These are phyloP conservation scores for Pseudogymnoascus sp. DNA, from an alignment of 2,329 filamentous ascomycete species.

Conservation along the genomic window DNA sequence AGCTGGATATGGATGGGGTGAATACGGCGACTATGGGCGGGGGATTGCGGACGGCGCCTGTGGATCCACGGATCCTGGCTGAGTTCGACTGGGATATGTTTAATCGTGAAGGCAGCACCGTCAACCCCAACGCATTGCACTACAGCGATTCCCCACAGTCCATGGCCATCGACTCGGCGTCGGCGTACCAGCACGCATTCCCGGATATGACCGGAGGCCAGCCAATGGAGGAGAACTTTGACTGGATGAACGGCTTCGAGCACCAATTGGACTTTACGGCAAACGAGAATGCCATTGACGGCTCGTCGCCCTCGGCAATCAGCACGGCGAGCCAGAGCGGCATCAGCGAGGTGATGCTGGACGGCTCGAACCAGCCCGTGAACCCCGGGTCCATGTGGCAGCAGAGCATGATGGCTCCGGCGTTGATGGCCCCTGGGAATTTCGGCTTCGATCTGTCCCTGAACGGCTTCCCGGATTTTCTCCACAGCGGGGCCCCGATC, in stretches of 20 bases:
- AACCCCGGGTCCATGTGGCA: conserved; percentile 59
- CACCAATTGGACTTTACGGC: conserved; percentile 62
- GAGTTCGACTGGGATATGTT: conserved; percentile 72
- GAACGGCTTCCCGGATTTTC: conserved; percentile 66
- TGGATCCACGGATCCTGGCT: conserved; percentile 51
- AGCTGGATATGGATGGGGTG: conserved; percentile 72
- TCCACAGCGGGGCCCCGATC: conserved; percentile 61
- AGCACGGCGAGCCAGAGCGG: conserved; percentile 90
- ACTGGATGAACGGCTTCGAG: conserved; percentile 80
- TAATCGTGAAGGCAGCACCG: conserved; percentile 58
- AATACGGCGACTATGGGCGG: conserved; percentile 55
- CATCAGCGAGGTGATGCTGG: conserved; percentile 84
- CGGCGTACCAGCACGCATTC: conserved; percentile 50
- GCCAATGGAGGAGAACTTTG: conserved; percentile 68
- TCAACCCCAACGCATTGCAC: conserved; percentile 69
- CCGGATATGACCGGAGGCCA: conserved; percentile 50
- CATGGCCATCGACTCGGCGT: conserved; percentile 53
- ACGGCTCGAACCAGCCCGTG: conserved; percentile 62
- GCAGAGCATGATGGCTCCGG: conserved; percentile 59
- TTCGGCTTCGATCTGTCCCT: conserved; percentile 70
- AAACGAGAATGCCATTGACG: conserved; percentile 78
- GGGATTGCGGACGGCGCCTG: conserved; percentile 71
- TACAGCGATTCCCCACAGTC: conserved; percentile 71
- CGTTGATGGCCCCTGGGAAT: conserved; percentile 50
- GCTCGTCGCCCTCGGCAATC: conserved; percentile 90